Conservation (phyloP, 129 eudicot species). For the Apium graveolens region DNA sequence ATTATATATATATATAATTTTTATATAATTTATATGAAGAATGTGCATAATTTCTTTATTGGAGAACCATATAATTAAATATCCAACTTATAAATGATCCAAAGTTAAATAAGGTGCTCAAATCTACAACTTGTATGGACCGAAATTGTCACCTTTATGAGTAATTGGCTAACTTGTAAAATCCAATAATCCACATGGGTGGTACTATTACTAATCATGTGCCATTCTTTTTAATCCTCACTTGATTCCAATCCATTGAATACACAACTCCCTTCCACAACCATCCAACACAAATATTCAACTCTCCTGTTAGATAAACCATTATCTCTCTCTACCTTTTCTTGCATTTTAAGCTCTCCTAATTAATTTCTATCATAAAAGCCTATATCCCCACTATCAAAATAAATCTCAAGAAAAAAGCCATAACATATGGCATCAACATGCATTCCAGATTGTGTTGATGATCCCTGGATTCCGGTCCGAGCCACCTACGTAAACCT, state of each 20-base stretch:
- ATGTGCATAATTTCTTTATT: no score
- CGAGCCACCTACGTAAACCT: conserved; percentile 75
- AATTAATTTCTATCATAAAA: conserved; percentile 10
- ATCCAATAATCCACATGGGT: conserved; percentile 4
- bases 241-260: conserved; percentile 17
- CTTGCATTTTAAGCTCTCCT: conserved; percentile 27
- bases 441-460: conserved; percentile 64
- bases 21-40: no score
- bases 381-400: not conserved
- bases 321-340: conserved; percentile 18
- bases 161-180: not conserved
- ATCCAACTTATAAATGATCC: no score
- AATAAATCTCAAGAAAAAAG: not conserved
- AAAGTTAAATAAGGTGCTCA: no score
- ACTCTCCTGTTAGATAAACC: not conserved
- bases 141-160: not conserved
- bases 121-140: no score
- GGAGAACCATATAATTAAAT: no score
- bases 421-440: conserved; percentile 47
- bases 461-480: conserved; percentile 52
- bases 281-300: not conserved
- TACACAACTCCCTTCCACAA: not conserved
- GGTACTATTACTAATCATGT: not conserved
- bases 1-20: no score
- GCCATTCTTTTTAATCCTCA: not conserved